These are phyloP conservation scores for Chytriomyces sp. DNA, from an alignment of 192 early-diverging fungal species.

Conservation along the genomic window DNA sequence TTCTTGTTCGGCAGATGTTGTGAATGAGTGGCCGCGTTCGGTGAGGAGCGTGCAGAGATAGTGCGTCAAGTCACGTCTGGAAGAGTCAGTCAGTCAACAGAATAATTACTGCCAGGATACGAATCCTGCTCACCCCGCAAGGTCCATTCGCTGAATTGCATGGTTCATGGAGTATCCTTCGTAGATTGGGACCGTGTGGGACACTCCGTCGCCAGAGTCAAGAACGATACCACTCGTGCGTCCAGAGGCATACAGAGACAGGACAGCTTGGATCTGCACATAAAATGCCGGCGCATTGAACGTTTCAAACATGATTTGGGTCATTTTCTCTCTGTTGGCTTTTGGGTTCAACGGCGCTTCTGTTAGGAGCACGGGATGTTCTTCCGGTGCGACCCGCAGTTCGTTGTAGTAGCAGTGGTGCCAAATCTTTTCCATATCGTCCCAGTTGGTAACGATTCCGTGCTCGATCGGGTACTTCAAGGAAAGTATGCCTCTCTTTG, in stretches of 20 bases:
- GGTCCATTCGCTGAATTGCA: constrained; percentile 55
- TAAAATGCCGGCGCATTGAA: constrained; percentile 70
- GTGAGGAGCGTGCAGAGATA: constrained; percentile 61
- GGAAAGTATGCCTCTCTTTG: constrained; percentile 68
- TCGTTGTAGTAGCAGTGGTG: constrained; percentile 71
- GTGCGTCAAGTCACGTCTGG: constrained; percentile 49
- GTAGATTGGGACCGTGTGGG: constrained; percentile 69
- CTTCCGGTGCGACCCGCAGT: constrained; percentile 69
- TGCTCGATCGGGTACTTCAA: constrained; percentile 68
- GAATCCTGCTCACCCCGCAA: constrained; percentile 47
- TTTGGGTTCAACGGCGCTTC: constrained; percentile 70
- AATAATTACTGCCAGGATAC: background rate
- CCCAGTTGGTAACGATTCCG: constrained; percentile 73
- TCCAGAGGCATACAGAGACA: constrained; percentile 67
- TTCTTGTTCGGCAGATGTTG: constrained; percentile 64
- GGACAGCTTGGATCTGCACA: constrained; percentile 61
- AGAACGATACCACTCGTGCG: constrained; percentile 59
- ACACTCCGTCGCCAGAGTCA: constrained; percentile 70
- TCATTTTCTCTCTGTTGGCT: constrained; percentile 68
- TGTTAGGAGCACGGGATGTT: constrained; percentile 67
- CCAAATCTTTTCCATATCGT: constrained; percentile 75
- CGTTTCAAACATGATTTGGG: constrained; percentile 68
- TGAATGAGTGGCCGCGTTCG: constrained; percentile 65
- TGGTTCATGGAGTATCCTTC: constrained; percentile 57
- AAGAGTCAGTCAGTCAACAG: constrained; percentile 40